phyloP scores from a whole-genome alignment of 305 asterid genomes.

The Andrographis paniculata region DNA sequence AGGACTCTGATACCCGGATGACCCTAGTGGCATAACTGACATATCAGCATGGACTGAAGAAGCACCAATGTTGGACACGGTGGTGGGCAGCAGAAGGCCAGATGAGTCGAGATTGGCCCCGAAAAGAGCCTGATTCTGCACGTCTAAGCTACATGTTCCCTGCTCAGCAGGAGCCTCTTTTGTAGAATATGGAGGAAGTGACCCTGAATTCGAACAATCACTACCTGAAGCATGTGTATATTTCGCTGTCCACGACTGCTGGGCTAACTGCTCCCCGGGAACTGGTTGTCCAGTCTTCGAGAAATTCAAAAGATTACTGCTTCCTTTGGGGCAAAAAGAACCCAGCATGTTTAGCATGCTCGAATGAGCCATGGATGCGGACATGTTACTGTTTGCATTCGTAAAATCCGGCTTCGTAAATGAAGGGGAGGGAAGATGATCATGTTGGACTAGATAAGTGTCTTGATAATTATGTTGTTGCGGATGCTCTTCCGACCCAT shows the following conservation, averaged over 20 bases:
- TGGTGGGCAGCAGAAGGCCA: constrained; percentile 62
- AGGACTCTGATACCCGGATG: constrained; percentile 58
- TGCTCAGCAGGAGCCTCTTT: constrained; percentile 58
- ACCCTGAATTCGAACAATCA: constrained; percentile 34
- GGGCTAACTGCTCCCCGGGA: constrained; percentile 49
- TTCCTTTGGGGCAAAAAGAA: constrained; percentile 58
- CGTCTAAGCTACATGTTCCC: constrained; percentile 47
- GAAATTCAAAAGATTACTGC: constrained; percentile 50
- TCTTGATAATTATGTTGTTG: constrained; percentile 53
- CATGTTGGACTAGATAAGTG: constrained; percentile 41
- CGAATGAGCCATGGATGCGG: constrained; percentile 41
- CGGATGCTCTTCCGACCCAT: constrained; percentile 28
- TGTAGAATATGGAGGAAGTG: constrained; percentile 43
- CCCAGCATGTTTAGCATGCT: constrained; percentile 66
- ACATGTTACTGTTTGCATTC: constrained; percentile 37
- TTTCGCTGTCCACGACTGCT: constrained; percentile 58
- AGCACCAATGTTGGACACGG: constrained; percentile 41
- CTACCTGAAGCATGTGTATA: constrained; percentile 37
- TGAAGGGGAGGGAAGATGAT: constrained; percentile 60
- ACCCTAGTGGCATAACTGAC: constrained; percentile 49
- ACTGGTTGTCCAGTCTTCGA: constrained; percentile 51
- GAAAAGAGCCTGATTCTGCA: constrained; percentile 53
- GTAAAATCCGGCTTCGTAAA: constrained; percentile 51
- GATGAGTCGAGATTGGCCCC: constrained; percentile 60
- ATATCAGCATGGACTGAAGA: constrained; percentile 51